phyloP scores from a whole-genome alignment of 2,329 filamentous ascomycete species.

The Cladophialophora carrionii region DNA sequence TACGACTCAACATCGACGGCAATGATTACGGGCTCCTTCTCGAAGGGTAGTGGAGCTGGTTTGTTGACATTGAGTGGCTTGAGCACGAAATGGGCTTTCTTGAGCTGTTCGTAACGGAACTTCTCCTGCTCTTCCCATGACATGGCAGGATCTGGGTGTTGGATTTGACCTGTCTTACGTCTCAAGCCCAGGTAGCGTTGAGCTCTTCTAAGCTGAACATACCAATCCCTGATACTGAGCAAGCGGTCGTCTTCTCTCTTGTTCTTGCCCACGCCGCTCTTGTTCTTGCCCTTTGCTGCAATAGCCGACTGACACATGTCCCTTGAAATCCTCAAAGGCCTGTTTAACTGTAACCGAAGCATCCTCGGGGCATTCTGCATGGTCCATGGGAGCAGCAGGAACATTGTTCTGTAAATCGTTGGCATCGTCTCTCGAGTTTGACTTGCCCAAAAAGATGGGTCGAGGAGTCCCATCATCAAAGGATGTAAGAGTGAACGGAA shows the following conservation, averaged over 20 bases:
- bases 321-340: conserved; percentile 53
- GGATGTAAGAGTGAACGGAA: conserved; percentile 67
- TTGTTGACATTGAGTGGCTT: conserved; percentile 51
- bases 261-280: conserved; percentile 53
- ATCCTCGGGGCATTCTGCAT: conserved; percentile 39
- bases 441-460: conserved; percentile 69
- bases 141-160: conserved; percentile 27
- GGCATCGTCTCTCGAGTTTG: conserved; percentile 52
- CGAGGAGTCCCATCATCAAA: conserved; percentile 61
- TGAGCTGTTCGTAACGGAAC: conserved; percentile 38
- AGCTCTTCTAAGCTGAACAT: conserved; percentile 62
- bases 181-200: conserved; percentile 74
- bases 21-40: conserved; percentile 69
- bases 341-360: conserved; percentile 40
- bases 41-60: conserved; percentile 53
- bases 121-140: conserved; percentile 39
- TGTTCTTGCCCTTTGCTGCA: conserved; percentile 54
- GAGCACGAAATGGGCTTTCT: conserved; percentile 38
- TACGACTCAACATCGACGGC: conserved; percentile 82
- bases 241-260: conserved; percentile 56
- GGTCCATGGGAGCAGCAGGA: conserved; percentile 38
- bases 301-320: conserved; percentile 58
- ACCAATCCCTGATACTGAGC: conserved; percentile 57
- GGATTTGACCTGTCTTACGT: conserved; percentile 40
- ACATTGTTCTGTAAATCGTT: conserved; percentile 44